Evolutionary conservation across 345 rosid species (phyloP).

Genomic region (Aethionema arabicum): DNA sequence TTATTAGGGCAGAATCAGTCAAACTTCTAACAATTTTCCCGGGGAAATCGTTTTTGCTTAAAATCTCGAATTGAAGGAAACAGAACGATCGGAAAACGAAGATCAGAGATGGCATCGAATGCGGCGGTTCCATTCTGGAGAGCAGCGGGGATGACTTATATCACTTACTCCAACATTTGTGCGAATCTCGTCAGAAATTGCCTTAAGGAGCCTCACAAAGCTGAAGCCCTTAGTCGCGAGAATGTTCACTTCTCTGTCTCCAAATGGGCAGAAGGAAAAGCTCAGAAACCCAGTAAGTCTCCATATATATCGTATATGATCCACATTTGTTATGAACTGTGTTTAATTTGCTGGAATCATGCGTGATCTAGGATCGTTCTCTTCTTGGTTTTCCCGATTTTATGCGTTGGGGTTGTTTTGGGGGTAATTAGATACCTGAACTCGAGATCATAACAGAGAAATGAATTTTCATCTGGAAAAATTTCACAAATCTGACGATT

Average conservation of each 20-base stretch:
- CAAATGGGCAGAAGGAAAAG: conserved; percentile 62
- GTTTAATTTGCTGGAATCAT: not conserved
- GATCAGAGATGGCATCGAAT: conserved; percentile 60
- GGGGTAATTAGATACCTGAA: not conserved
- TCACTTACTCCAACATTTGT: conserved; percentile 75
- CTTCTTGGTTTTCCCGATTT: not conserved
- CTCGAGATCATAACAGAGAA: not conserved
- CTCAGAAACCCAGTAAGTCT: conserved; percentile 64
- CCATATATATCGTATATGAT: too few relatives aligned
- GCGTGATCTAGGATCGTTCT: not conserved
- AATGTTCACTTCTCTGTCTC: conserved; percentile 77
- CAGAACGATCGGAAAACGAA: not conserved
- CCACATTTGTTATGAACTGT: too few relatives aligned
- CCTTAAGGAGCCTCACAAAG: conserved; percentile 70
- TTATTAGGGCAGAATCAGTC: conserved; percentile 9
- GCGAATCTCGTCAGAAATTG: conserved; percentile 76
- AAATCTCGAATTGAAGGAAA: not conserved
- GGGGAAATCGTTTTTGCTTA: not conserved
- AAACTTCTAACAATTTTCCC: not conserved
- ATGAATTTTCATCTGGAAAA: too few relatives aligned
- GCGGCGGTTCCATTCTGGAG: conserved; percentile 94
- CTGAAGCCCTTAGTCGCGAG: conserved; percentile 67
- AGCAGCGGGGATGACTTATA: conserved; percentile 87
- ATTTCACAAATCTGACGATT: too few relatives aligned
- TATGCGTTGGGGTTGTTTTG: not conserved